A percentile compares a stretch with the other conserved stretches of the same genome.
Conservation (phyloP, 2,329 filamentous ascomycete genomes). For the Thelonectria blattea region DNA sequence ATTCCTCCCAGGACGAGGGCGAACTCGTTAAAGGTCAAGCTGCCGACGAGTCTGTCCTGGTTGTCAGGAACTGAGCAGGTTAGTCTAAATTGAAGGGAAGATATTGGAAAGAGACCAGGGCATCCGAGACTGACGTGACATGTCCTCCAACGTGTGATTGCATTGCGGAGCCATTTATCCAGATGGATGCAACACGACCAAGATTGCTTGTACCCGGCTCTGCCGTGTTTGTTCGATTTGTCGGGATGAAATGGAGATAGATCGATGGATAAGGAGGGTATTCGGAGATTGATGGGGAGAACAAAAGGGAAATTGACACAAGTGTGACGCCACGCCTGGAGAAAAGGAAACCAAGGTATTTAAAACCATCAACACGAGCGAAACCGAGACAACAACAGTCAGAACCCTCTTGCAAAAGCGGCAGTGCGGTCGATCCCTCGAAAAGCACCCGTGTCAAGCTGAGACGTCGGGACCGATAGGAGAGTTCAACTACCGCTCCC, state of each 20-base stretch:
- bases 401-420: neutral
- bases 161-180: slow-evolving; percentile 11
- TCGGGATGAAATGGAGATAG: neutral
- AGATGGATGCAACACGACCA: too few relatives aligned
- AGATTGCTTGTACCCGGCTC: neutral
- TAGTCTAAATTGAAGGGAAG: neutral
- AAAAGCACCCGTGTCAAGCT: neutral
- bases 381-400: neutral
- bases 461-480: neutral
- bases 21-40: slow-evolving; percentile 61
- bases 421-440: neutral
- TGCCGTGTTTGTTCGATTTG: neutral
- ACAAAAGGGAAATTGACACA: neutral
- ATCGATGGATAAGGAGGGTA: neutral
- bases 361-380: neutral
- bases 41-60: slow-evolving; percentile 46
- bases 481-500: neutral
- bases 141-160: slow-evolving; percentile 15
- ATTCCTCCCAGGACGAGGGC: slow-evolving; percentile 58
- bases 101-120: neutral
- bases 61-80: slow-evolving; percentile 10
- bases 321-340: neutral
- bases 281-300: neutral
- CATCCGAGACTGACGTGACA: slow-evolving; percentile 8
- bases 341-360: neutral